These are phyloP conservation scores for Penicillium concentricum DNA, from an alignment of 2,329 filamentous ascomycete genomes.

Conservation along the genomic window DNA sequence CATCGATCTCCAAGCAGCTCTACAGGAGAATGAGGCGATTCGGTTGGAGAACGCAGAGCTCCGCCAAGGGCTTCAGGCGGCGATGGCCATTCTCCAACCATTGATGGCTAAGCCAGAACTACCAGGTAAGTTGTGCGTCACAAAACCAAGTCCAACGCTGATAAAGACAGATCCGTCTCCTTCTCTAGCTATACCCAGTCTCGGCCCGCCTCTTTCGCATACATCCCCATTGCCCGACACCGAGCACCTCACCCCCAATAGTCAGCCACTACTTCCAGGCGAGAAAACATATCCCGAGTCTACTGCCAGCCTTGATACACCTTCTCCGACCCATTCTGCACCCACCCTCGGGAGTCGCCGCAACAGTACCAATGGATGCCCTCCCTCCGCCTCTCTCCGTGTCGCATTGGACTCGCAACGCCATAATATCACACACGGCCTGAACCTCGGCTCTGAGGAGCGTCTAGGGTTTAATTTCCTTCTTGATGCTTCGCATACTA, in stretches of 20 bases:
- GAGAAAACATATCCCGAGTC: conserved; percentile 32
- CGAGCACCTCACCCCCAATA: conserved; percentile 22
- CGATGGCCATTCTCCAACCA: conserved; percentile 57
- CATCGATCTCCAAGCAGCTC: conserved; percentile 73
- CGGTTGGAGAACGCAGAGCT: conserved; percentile 80
- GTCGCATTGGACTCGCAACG: conserved; percentile 45
- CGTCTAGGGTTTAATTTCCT: conserved; percentile 72
- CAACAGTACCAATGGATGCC: conserved; percentile 21
- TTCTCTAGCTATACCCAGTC: conserved; percentile 15
- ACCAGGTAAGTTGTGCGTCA: conserved; percentile 38
- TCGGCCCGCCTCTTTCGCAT: conserved; percentile 19
- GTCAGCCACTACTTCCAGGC: conserved; percentile 16
- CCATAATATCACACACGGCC: conserved; percentile 50
- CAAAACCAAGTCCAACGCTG: conserved; percentile 5
- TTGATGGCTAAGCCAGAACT: conserved; percentile 43
- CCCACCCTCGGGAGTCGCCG: conserved; percentile 25
- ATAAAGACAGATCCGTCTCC: conserved; percentile 16
- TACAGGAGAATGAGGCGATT: conserved; percentile 73
- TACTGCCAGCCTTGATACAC: conserved; percentile 29
- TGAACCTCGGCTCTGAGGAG: conserved; percentile 61
- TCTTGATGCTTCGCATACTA: conserved; percentile 60
- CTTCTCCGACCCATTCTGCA: conserved; percentile 31
- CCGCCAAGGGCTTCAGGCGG: conserved; percentile 63
- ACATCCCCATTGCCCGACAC: conserved; percentile 29
- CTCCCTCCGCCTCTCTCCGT: conserved; percentile 33